Evolutionary conservation across 352 stramenopile species (phyloP).

Genomic region (Pythium diclinum): DNA sequence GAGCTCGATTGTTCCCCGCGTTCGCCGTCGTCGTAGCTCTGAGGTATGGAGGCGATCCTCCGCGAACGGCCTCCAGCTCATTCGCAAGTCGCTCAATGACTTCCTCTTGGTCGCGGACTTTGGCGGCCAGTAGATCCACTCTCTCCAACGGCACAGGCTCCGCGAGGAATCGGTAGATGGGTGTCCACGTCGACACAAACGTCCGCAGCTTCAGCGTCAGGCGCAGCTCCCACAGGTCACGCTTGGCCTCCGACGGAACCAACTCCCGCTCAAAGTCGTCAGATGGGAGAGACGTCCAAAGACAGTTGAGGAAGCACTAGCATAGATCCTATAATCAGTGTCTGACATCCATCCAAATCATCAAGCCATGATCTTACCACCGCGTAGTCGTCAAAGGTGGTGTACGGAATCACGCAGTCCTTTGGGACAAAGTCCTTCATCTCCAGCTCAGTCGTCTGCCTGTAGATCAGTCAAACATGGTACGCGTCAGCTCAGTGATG

Average conservation of each 20-base stretch:
- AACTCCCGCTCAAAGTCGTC: slow-evolving; percentile 1
- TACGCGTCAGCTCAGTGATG: not conserved
- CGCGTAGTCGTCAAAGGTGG: not conserved
- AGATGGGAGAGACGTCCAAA: not conserved
- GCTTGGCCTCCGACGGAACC: not conserved
- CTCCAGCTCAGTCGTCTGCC: not conserved
- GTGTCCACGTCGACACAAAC: not conserved
- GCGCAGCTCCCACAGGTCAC: not conserved
- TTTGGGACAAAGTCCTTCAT: slow-evolving; percentile 2
- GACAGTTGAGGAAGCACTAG: slow-evolving; percentile 7
- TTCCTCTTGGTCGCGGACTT: slow-evolving; percentile 3
- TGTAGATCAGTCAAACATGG: not conserved
- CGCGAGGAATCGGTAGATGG: not conserved
- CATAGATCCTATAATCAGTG: not conserved
- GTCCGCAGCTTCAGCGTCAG: slow-evolving; percentile 9
- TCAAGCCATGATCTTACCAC: slow-evolving; percentile 3
- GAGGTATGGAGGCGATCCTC: not conserved
- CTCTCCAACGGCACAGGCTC: not conserved
- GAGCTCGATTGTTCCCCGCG: no score
- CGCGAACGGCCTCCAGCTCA: no score
- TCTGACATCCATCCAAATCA: no score
- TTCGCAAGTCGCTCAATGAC: not conserved
- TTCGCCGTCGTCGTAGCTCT: not conserved
- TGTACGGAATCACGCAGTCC: not conserved
- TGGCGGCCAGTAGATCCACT: slow-evolving; percentile 1